Evolutionary conservation across 179 eudicot genomes (phyloP).

Genomic region (Camellia oleifera): DNA sequence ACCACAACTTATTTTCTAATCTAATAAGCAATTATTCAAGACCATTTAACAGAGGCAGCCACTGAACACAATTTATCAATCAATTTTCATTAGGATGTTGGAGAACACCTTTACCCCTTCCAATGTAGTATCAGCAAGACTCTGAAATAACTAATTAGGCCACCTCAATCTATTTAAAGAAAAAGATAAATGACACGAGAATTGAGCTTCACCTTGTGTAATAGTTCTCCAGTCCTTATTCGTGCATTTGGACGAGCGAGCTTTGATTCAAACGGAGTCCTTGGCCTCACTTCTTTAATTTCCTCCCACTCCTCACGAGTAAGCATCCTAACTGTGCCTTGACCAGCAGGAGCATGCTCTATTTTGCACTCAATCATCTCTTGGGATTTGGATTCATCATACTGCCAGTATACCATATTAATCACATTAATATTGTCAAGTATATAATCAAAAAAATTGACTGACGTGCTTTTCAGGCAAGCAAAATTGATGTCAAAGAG

Average conservation of each 20-base stretch:
- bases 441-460: neutral
- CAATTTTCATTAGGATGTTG: neutral
- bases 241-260: slow-evolving; percentile 92
- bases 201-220: slow-evolving; percentile 49
- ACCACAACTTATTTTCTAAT: neutral
- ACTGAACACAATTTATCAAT: neutral
- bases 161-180: neutral
- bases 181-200: neutral
- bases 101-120: neutral
- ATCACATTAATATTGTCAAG: neutral
- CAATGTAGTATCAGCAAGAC: neutral
- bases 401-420: slow-evolving; percentile 36
- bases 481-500: neutral
- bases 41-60: neutral
- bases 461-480: neutral
- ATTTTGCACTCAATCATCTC: slow-evolving; percentile 75
- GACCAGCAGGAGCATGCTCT: slow-evolving; percentile 80
- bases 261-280: slow-evolving; percentile 94
- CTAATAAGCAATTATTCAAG: neutral
- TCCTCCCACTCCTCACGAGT: slow-evolving; percentile 89
- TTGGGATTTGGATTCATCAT: slow-evolving; percentile 80
- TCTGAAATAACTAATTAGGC: neutral
- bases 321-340: slow-evolving; percentile 89
- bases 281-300: slow-evolving; percentile 77
- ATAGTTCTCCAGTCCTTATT: slow-evolving; percentile 65